Percentiles rank a stretch among this genome's conserved stretches.
Conservation (phyloP, 768 basidiomycete genomes). For the Collybia sordida region DNA sequence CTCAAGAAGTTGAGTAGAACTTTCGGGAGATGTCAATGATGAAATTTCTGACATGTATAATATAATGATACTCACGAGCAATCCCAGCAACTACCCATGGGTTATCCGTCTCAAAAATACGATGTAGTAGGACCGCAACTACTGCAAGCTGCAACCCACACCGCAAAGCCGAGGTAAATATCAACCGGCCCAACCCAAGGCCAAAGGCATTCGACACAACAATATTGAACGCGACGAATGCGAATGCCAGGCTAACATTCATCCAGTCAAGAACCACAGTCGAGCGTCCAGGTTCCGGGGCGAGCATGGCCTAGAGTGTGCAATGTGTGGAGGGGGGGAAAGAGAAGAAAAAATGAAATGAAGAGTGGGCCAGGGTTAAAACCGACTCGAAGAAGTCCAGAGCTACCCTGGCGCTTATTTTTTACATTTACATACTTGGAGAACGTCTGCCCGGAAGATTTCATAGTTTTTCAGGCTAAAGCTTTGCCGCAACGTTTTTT, state of each 20-base stretch:
- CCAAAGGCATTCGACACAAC: slow-evolving; percentile 60
- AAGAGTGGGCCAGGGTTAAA: no score
- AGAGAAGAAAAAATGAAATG: no score
- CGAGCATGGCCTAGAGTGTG: not conserved
- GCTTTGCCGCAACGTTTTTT: no score
- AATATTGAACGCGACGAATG: slow-evolving; percentile 75
- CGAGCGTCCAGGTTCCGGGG: slow-evolving; percentile 1
- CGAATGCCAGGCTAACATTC: slow-evolving; percentile 76
- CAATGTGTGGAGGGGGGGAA: no score
- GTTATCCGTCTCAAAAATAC: slow-evolving; percentile 74
- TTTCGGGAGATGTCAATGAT: slow-evolving; percentile 19
- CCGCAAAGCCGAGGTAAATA: slow-evolving; percentile 68
- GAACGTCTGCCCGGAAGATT: no score
- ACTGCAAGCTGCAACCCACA: slow-evolving; percentile 79
- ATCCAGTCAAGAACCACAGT: slow-evolving; percentile 51
- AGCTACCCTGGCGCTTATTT: no score
- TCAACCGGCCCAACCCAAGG: slow-evolving; percentile 66
- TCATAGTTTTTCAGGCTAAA: no score
- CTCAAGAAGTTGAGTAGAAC: slow-evolving; percentile 75
- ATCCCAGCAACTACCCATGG: slow-evolving; percentile 76
- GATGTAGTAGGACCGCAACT: slow-evolving; percentile 67
- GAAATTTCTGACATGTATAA: not conserved
- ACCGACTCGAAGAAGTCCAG: no score
- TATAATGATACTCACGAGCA: slow-evolving; percentile 51
- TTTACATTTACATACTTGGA: no score